Conservation (phyloP, 768 basidiomycete genomes). For the Phylloporus rhodoxanthus region DNA sequence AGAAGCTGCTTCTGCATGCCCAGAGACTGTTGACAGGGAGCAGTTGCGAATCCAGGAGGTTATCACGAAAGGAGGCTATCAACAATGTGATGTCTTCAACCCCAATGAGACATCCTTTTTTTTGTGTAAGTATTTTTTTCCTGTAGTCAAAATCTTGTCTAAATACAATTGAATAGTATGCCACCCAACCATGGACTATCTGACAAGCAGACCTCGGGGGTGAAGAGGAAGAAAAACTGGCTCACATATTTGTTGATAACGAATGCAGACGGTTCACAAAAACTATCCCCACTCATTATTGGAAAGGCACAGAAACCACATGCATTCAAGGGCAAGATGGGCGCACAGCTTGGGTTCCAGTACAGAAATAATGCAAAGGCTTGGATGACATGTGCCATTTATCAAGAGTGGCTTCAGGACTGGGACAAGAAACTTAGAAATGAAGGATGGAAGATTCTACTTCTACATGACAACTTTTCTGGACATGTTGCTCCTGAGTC, state of each 20-base stretch:
- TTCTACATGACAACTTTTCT: conserved; percentile 6
- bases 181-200: conserved; percentile 2
- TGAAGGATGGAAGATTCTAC: background rate
- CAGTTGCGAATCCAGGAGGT: conserved; percentile 21
- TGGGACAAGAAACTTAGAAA: background rate
- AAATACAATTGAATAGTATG: too few relatives aligned
- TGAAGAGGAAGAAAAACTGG: background rate
- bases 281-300: conserved; percentile 4
- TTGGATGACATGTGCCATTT: conserved; percentile 2
- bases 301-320: background rate
- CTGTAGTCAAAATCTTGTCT: too few relatives aligned
- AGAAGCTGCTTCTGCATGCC: conserved; percentile 29
- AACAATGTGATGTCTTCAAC: conserved; percentile 31
- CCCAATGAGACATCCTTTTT: conserved; percentile 35
- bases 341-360: conserved; percentile 1
- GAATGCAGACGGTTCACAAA: conserved; percentile 3
- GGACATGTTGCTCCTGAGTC: conserved; percentile 24
- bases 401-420: conserved; percentile 7
- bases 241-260: background rate
- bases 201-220: background rate
- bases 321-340: conserved; percentile 1
- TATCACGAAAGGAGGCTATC: conserved; percentile 24
- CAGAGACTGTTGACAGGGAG: conserved; percentile 21
- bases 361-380: conserved; percentile 4
- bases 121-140: conserved; percentile 26